Conservation (phyloP, 371 early-diverging fungal species). For the Mucor lusitanicus region DNA sequence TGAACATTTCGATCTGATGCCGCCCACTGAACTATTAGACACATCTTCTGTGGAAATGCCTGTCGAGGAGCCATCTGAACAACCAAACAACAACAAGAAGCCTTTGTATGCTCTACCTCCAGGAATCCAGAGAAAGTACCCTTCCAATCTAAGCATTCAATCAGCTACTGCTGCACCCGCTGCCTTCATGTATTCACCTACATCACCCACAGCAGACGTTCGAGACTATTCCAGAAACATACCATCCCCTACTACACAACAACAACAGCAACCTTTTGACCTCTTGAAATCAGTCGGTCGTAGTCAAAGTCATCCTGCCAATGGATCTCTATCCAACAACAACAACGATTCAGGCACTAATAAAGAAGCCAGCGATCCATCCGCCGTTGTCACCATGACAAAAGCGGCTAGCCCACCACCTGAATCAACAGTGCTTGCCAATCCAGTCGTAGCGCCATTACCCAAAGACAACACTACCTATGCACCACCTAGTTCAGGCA, state of each 20-base stretch:
- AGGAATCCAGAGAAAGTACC: neutral
- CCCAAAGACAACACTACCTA: neutral
- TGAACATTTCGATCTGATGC: slow-evolving; percentile 12
- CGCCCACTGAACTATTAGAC: slow-evolving; percentile 9
- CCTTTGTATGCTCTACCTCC: neutral
- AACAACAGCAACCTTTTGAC: neutral
- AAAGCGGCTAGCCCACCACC: neutral
- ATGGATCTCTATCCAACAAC: neutral
- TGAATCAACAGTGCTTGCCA: neutral
- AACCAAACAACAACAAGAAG: neutral
- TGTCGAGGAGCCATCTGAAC: neutral
- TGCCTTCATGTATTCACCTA: neutral
- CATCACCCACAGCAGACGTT: neutral
- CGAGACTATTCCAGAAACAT: neutral
- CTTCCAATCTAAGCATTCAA: neutral
- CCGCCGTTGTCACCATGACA: neutral
- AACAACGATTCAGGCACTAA: neutral
- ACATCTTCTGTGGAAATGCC: neutral
- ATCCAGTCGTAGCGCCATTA: neutral
- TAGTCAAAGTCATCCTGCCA: neutral
- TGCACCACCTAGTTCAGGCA: neutral
- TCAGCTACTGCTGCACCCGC: neutral
- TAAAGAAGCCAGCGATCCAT: neutral
- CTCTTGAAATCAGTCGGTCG: neutral
- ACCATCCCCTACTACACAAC: neutral